Evolutionary conservation across 768 basidiomycete species (phyloP), one percentile per base, ranked within the genome.

Genomic region (Lactifluus pinguis): DNA sequence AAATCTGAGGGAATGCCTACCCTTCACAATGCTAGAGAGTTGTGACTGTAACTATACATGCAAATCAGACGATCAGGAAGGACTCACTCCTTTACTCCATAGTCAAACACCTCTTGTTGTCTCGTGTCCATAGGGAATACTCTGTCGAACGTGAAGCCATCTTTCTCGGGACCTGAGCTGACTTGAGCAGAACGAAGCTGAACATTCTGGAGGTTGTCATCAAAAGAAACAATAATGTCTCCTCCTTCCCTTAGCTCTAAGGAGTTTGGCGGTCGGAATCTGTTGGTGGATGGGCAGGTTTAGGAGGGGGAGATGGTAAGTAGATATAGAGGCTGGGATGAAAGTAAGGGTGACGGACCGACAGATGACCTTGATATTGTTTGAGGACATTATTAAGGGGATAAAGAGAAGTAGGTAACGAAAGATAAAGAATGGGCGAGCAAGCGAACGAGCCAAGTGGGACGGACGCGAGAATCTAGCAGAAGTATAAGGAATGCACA

Each of bases 331-430:
- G 47, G 39, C 41, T 51, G 59, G 54, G 55, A 52, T 62, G 61
- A 51, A 42, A n/a, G 62, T 47, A 49, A 25, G 56, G 53, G 30
- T 25, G 53, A 76, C 92, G 67, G 68, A 95, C 95, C 95, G 92
- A 82, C 95, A 98, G 66, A 99, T 92, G 71, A 99, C 97, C 80
- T 98, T 95, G 81, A 95, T 94, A 73, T 95, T 95, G 67, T 85
- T 93, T 64, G 78, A 77, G 67, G 85, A 82, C 71, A 85, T 85
- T 76, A 60, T 55, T 25, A 39, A 49, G 51, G 47, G 42, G 3
- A 21, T 49, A 48, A 55, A 42, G 41, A 44, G 21, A 52, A 44
- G 53, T 39, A 49, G 34, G 44, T 11, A 45, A 44, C 19, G 42
- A 29, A 45, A 48, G 53, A 19, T 41, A 54, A 38, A 30, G 19